Percentiles rank a stretch among this genome's conserved stretches.
These are phyloP conservation scores for Thermoascus crustaceus DNA, from an alignment of 2,329 filamentous ascomycete genomes.

Conservation along the genomic window DNA sequence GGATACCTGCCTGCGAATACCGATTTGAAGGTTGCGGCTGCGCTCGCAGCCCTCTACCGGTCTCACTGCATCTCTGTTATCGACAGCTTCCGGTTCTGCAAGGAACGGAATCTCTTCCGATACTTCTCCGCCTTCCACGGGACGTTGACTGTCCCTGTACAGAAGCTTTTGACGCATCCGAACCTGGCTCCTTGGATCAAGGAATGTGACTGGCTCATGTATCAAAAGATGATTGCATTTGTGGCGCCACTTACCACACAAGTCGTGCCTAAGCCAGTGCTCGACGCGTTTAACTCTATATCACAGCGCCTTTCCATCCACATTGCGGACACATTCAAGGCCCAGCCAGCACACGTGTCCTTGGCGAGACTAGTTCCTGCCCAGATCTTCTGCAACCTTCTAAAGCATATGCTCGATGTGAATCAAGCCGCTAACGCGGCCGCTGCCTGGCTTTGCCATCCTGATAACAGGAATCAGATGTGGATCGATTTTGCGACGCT, in stretches of 20 bases:
- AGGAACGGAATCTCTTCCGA: constrained; percentile 93
- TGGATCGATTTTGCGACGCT: constrained; percentile 65
- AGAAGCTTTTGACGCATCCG: constrained; percentile 78
- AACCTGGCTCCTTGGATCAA: constrained; percentile 86
- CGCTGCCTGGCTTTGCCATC: constrained; percentile 82
- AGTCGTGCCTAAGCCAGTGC: constrained; percentile 77
- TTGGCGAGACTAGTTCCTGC: constrained; percentile 82
- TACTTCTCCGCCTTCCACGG: constrained; percentile 93
- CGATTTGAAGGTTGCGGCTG: constrained; percentile 78
- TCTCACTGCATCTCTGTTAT: constrained; percentile 93
- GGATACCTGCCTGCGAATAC: constrained; percentile 72
- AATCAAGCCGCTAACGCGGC: constrained; percentile 92
- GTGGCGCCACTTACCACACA: constrained; percentile 82
- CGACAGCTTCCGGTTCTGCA: constrained; percentile 91
- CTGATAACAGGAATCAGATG: constrained; percentile 89
- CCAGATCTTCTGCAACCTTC: constrained; percentile 74
- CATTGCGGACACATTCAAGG: constrained; percentile 75
- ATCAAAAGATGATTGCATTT: constrained; percentile 93
- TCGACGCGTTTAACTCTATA: constrained; percentile 81
- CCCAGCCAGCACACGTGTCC: constrained; percentile 76
- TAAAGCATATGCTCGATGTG: constrained; percentile 81
- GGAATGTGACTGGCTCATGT: constrained; percentile 89
- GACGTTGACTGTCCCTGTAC: constrained; percentile 90
- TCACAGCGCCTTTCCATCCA: constrained; percentile 72
- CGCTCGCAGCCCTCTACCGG: constrained; percentile 77